Conservation (phyloP, 2,329 filamentous ascomycete species). For the Penicillium oxalicum region DNA sequence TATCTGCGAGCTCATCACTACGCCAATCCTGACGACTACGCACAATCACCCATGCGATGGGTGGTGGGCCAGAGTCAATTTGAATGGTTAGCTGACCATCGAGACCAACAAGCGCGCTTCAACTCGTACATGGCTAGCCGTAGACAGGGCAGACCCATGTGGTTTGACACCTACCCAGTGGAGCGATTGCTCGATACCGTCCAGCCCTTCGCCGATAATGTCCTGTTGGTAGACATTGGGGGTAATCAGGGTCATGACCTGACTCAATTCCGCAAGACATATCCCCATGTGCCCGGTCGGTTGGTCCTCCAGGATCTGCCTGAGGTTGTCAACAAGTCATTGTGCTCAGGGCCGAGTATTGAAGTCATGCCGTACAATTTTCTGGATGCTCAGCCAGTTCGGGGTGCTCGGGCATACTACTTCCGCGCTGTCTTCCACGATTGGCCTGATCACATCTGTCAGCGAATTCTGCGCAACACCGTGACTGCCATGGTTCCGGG, state of each 20-base stretch:
- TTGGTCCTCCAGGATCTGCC: slow-evolving; percentile 41
- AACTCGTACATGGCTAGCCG: slow-evolving; percentile 33
- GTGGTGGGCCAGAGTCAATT: slow-evolving; percentile 30
- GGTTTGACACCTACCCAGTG: slow-evolving; percentile 30
- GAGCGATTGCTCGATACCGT: slow-evolving; percentile 21
- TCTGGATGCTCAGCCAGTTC: slow-evolving; percentile 28
- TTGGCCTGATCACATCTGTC: slow-evolving; percentile 32
- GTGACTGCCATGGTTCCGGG: slow-evolving; percentile 26
- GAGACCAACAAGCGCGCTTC: slow-evolving; percentile 24
- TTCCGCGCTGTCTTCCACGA: slow-evolving; percentile 36
- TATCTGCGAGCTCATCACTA: slow-evolving; percentile 26
- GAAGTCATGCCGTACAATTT: slow-evolving; percentile 33
- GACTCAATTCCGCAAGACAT: slow-evolving; percentile 24
- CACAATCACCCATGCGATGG: slow-evolving; percentile 27
- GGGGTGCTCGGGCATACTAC: slow-evolving; percentile 32
- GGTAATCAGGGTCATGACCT: slow-evolving; percentile 40
- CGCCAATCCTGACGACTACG: slow-evolving; percentile 24
- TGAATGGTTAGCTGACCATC: slow-evolving; percentile 26
- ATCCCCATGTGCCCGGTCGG: slow-evolving; percentile 28
- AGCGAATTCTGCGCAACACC: slow-evolving; percentile 29
- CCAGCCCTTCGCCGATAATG: slow-evolving; percentile 20
- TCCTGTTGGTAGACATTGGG: slow-evolving; percentile 40
- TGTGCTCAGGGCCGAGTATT: slow-evolving; percentile 12
- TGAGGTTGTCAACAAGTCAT: slow-evolving; percentile 14
- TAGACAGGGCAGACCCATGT: slow-evolving; percentile 24